Evolutionary conservation across 179 eudicot species (phyloP).

Genomic region (Gypsophila paniculata): DNA sequence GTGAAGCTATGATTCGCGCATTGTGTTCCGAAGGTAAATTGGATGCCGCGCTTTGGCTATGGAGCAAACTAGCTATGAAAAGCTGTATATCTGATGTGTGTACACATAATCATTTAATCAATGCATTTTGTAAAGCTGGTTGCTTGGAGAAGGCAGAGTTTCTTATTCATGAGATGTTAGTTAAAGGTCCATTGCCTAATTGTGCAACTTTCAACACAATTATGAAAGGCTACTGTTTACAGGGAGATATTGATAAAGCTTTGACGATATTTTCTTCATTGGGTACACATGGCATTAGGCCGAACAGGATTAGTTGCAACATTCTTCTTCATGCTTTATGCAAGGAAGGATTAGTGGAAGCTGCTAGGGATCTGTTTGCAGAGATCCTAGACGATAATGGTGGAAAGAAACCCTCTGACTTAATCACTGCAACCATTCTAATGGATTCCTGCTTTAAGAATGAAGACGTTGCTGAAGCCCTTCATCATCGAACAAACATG

Average conservation of each 20-base stretch:
- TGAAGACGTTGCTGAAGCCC: conserved; percentile 46
- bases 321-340: conserved; percentile 74
- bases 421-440: conserved; percentile 57
- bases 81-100: conserved; percentile 49
- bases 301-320: conserved; percentile 61
- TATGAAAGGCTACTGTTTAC: conserved; percentile 59
- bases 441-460: conserved; percentile 64
- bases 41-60: conserved; percentile 50
- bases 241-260: conserved; percentile 55
- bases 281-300: conserved; percentile 41
- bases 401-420: conserved; percentile 28
- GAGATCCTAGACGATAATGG: conserved; percentile 38
- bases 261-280: conserved; percentile 54
- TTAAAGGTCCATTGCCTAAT: conserved; percentile 52
- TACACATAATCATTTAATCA: conserved; percentile 64
- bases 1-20: conserved; percentile 35
- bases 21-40: conserved; percentile 60
- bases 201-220: conserved; percentile 65
- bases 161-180: conserved; percentile 58
- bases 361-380: conserved; percentile 51
- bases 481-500: conserved; percentile 38
- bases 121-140: conserved; percentile 64
- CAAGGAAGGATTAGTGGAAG: conserved; percentile 56
- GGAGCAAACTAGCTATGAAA: conserved; percentile 42
- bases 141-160: conserved; percentile 53